A percentile compares a stretch with the other conserved stretches of the same genome.
phyloP scores from a whole-genome alignment of 2,329 filamentous ascomycete genomes.

The Fusarium nurragi region DNA sequence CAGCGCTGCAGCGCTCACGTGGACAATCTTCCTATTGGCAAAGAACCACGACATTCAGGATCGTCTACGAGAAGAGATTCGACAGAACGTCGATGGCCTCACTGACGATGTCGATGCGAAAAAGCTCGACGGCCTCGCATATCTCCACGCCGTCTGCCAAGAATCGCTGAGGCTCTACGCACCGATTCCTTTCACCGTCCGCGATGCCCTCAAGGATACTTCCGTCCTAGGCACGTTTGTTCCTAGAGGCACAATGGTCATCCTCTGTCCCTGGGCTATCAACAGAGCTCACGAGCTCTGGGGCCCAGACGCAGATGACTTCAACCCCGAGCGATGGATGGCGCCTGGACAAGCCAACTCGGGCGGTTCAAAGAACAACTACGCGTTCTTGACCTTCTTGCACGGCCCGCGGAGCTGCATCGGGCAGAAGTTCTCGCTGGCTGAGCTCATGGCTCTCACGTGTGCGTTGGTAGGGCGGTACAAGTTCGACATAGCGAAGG shows the following conservation, averaged over 20 bases:
- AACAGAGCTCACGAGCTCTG: conserved; percentile 48
- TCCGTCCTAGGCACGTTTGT: conserved; percentile 48
- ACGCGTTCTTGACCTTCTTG: conserved; percentile 78
- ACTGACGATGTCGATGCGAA: conserved; percentile 38
- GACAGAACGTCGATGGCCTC: conserved; percentile 46
- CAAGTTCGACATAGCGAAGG: conserved; percentile 27
- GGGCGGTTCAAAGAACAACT: conserved; percentile 75
- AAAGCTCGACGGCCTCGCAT: conserved; percentile 51
- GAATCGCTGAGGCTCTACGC: conserved; percentile 55
- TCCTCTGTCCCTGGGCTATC: conserved; percentile 46
- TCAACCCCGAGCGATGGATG: conserved; percentile 53
- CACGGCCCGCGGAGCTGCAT: conserved; percentile 58
- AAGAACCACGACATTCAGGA: conserved; percentile 50
- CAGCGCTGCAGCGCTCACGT: conserved; percentile 53
- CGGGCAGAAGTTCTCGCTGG: conserved; percentile 39
- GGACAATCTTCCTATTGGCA: conserved; percentile 53
- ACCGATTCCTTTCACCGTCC: conserved; percentile 49
- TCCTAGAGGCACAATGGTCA: conserved; percentile 50
- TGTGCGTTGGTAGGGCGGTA: conserved; percentile 31
- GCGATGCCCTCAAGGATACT: conserved; percentile 47
- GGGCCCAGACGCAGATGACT: conserved; percentile 50
- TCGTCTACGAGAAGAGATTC: conserved; percentile 52
- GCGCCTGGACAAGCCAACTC: conserved; percentile 51
- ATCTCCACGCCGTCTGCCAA: conserved; percentile 55
- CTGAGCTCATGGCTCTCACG: conserved; percentile 35